phyloP scores from a whole-genome alignment of 345 rosid species.

The Gossypium herbaceum region DNA sequence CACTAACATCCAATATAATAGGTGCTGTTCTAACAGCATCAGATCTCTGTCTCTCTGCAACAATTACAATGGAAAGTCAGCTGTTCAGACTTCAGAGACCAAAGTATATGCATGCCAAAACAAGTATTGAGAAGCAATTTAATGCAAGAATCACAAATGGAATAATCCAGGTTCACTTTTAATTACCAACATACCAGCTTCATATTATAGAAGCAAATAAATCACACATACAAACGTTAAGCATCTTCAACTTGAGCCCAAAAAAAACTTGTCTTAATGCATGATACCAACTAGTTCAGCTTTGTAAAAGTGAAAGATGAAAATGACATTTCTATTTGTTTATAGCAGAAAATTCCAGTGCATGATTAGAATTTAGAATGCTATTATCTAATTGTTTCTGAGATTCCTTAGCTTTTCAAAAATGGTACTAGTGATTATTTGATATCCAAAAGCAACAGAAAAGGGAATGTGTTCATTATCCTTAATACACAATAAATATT shows the following conservation, averaged over 20 bases:
- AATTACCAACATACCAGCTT: background rate
- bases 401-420: background rate
- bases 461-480: background rate
- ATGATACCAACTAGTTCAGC: background rate
- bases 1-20: slow-evolving; percentile 44
- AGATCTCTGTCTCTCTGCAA: slow-evolving; percentile 41
- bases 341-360: background rate
- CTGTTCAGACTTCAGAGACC: background rate
- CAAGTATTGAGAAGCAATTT: background rate
- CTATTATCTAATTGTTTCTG: background rate
- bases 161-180: background rate
- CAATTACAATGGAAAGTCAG: slow-evolving; percentile 3
- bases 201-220: background rate
- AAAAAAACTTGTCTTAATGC: background rate
- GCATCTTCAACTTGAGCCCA: background rate
- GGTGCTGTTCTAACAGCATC: slow-evolving; percentile 70
- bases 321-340: background rate
- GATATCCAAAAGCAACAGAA: background rate
- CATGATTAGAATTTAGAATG: background rate
- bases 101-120: background rate
- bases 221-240: background rate
- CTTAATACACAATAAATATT: background rate
- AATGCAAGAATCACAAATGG: background rate
- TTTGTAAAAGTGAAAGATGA: background rate
- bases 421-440: background rate